Base-by-base conservation (phyloP, 2,329 filamentous ascomycete species). In the Botrytis galanthina region DNA sequence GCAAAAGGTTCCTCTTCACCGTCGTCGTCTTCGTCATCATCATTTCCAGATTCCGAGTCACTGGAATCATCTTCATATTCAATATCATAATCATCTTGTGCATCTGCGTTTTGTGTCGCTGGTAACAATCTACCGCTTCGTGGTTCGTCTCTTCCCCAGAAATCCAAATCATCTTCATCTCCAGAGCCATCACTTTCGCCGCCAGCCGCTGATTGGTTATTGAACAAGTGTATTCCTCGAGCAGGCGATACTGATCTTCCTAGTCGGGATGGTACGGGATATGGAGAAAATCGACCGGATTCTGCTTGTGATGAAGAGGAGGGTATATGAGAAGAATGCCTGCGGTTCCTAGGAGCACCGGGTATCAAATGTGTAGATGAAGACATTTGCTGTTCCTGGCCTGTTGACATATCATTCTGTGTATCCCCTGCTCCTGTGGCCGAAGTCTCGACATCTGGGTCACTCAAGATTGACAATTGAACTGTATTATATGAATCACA, bases 401-500 rank as follows among this genome's bases (percentile, higher is more conserved):
- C 74, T 51, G 75, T 32, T 67, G 75, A 32, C 44, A 76, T 57
- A 37, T 74, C 72, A 60, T 73, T 76, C 18, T 78, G 75, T 29
- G 73, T 57, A 67, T 80, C 80, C 66, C 74, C 74, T 35, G 39
- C 77, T 51, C 78, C 78, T 60, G 76, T 74, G 20, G 48, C 48
- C 32, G 77, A 75, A 20, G 0, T 20, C 26, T 46, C 60, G 9
- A 78, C 77, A 61, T 78, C 78, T 26, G 81, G 78, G 71, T 80
- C 81, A 35, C 88, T 88, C 44, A 90, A 83, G 57, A 92, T 88
- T 73, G 88, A 88, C 39, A 92, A 82, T 78, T 92, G 88, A 26
- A 87, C 88, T 0, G 91, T 93, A 78, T 93, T 93, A 79, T 92
- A 93, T 4, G 90, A 92, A 60, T 86, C 84, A 79, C 91, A 93